Evolutionary conservation across 805 yeast genomes (phyloP).

Genomic region (Monosporozyma solicola): DNA sequence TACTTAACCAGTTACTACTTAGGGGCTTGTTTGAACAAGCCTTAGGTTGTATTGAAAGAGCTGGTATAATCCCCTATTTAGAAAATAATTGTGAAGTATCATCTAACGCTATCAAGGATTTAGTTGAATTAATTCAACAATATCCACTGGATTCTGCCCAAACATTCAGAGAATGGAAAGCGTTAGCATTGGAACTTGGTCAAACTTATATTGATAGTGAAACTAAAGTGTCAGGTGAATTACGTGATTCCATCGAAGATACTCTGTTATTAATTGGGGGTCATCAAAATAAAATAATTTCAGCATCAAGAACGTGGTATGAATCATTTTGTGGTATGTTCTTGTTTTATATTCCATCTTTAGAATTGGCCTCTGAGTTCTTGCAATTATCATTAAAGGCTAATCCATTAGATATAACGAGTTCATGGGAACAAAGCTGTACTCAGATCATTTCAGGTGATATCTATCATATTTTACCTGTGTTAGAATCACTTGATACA

Average conservation of each 20-base stretch:
- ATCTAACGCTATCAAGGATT: constrained; percentile 27
- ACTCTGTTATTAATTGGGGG: constrained; percentile 32
- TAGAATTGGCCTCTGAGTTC: constrained; percentile 35
- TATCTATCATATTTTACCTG: constrained; percentile 47
- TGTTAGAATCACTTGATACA: constrained; percentile 50
- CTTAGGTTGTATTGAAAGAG: constrained; percentile 26
- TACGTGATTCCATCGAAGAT: constrained; percentile 26
- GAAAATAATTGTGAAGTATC: constrained; percentile 18
- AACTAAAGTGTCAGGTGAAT: constrained; percentile 17
- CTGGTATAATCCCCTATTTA: constrained; percentile 13
- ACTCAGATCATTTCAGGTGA: constrained; percentile 47
- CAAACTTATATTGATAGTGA: constrained; percentile 19
- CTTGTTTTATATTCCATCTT: constrained; percentile 51
- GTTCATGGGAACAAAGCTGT: constrained; percentile 49
- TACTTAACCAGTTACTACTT: constrained; percentile 44
- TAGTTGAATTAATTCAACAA: constrained; percentile 26
- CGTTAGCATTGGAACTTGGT: constrained; percentile 20
- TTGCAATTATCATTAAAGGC: constrained; percentile 29
- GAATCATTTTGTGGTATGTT: constrained; percentile 52
- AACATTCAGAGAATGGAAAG: constrained; percentile 34
- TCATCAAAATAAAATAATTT: constrained; percentile 37
- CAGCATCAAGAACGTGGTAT: constrained; percentile 54
- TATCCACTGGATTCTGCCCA: constrained; percentile 29
- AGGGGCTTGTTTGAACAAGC: constrained; percentile 59
- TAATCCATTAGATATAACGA: constrained; percentile 32